Evolutionary conservation across 257 asterid species (phyloP), one percentile per base, ranked within the genome.

Genomic region (Handroanthus guayacan): DNA sequence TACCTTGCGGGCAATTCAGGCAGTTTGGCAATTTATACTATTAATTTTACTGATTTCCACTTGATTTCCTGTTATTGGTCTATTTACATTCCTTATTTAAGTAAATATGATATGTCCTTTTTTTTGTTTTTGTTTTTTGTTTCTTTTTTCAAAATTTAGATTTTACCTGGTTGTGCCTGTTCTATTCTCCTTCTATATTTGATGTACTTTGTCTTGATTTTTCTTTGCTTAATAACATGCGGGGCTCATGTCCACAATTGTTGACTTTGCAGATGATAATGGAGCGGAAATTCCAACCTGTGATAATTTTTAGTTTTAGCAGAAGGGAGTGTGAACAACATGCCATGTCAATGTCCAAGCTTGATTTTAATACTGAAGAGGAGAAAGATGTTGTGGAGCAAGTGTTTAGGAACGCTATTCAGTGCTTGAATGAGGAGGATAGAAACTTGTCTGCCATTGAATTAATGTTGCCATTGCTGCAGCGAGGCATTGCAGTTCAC

Each of bases 291-390:
- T 93, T 95, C 81, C 98, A 95, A 76, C 98, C 99, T 39, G 99
- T 95, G 78, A 95, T 95, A 82, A 90, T 95, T 34, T 95, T 95
- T 86, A 92, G 99, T 82, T 95, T 95, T 80, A 95, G 99, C 80
- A 85, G 99, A 89, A 90, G 98, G 87, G 99, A 95, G 84, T 92
- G 98, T 71, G 99, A 95, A 76, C 98, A 95, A 61, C 98, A 95
- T 87, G 99, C 99, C 76, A 91, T 91, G 98, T 92, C 99, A 17
- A 89, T 95, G 99, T 85, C 94, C 71, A 95, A 92, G 81, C 99
- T 95, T 80, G 98, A 95, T 82, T 92, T 92, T 74, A 95, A 95
- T 79, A 84, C 93, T 16, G 78, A 78, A 56, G 99, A 92, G 83
- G 99, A 95, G 84, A 95, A 91, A 82, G 97, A 87, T 44, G 74